Percentiles rank a stretch among this genome's conserved stretches.
phyloP scores from a whole-genome alignment of 176 grass and related monocot genomes.

The Phoenix dactylifera region DNA sequence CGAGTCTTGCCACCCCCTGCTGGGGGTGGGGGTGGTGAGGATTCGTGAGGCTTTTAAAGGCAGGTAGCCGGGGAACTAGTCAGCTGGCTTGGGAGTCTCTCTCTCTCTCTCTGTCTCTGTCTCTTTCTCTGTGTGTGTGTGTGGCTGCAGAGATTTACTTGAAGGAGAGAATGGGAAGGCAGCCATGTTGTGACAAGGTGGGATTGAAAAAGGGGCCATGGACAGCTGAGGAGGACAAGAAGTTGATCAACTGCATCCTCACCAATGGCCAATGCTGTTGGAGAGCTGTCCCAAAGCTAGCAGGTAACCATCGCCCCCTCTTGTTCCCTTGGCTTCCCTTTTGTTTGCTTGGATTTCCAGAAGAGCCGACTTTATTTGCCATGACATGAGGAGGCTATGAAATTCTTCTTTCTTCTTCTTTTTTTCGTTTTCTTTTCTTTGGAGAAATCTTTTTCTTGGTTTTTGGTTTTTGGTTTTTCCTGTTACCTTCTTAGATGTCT shows the following conservation, averaged over 20 bases:
- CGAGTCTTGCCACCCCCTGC: background rate
- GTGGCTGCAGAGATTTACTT: background rate
- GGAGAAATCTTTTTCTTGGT: too few relatives aligned
- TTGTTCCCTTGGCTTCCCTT: too few relatives aligned
- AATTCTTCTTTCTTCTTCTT: too few relatives aligned
- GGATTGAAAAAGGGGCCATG: slow-evolving; percentile 19
- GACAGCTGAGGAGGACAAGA: slow-evolving; percentile 23
- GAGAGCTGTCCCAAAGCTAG: slow-evolving; percentile 23
- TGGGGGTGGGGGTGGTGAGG: background rate
- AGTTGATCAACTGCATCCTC: slow-evolving; percentile 21
- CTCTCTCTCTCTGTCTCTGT: slow-evolving; percentile 1
- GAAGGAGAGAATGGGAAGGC: slow-evolving; percentile 15
- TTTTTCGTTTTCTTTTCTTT: too few relatives aligned
- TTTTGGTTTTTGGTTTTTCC: too few relatives aligned
- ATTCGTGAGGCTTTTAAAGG: background rate
- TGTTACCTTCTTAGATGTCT: too few relatives aligned
- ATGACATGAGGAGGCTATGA: too few relatives aligned
- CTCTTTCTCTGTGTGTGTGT: background rate
- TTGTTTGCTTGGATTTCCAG: too few relatives aligned
- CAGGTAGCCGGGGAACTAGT: background rate
- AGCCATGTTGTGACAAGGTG: slow-evolving; percentile 21
- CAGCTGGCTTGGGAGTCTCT: background rate
- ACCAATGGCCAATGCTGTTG: slow-evolving; percentile 13
- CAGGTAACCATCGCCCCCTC: background rate
- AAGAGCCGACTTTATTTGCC: too few relatives aligned